Evolutionary conservation across 495 filamentous ascomycete species (phyloP).

Genomic region (Tuber calosporum): DNA sequence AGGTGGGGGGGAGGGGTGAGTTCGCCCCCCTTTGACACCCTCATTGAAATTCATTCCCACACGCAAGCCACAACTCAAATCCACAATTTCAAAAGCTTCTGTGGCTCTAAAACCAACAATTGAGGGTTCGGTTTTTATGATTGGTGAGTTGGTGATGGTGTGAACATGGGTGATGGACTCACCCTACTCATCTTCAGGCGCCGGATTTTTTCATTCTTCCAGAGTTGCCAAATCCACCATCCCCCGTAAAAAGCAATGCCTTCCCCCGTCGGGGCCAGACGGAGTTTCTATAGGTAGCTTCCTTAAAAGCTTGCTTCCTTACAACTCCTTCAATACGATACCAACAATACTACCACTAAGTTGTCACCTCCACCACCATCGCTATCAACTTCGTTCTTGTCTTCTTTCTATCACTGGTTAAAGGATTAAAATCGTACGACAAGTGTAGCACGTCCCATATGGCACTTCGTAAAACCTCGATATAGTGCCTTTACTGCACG

Average conservation of each 20-base stretch:
- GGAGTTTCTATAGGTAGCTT: neutral
- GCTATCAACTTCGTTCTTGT: neutral
- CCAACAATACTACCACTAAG: neutral
- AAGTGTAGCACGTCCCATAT: neutral
- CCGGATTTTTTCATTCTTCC: neutral
- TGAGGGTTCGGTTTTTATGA: neutral
- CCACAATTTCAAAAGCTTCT: neutral
- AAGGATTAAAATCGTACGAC: neutral
- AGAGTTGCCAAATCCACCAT: neutral
- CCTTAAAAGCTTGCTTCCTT: neutral
- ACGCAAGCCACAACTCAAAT: neutral
- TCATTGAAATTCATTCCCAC: neutral
- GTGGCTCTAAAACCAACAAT: neutral
- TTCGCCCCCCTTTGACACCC: neutral
- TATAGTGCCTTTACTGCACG: neutral
- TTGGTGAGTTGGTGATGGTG: neutral
- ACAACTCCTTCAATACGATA: neutral
- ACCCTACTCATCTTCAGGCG: neutral
- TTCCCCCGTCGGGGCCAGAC: neutral
- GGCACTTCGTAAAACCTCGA: neutral
- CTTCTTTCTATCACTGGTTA: neutral
- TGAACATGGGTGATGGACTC: neutral
- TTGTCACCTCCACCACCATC: neutral
- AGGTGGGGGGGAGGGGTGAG: neutral
- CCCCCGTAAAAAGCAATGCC: neutral